Percentiles rank a stretch among this genome's conserved stretches.
Conservation (phyloP, 2,329 filamentous ascomycete genomes). For the Fusarium fujikuroi region DNA sequence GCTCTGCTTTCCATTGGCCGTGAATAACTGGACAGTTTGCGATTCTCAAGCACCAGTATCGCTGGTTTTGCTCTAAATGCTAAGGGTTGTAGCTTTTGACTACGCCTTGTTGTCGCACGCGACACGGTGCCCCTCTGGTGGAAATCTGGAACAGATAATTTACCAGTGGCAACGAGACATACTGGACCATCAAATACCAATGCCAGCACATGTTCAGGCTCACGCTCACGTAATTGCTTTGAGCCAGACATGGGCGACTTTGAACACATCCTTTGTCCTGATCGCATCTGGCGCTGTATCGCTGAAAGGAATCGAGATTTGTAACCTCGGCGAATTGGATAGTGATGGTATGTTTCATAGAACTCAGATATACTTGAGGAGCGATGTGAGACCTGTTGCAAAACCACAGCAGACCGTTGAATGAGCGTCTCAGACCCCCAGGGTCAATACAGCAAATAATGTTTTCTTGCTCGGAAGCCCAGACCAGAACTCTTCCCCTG, state of each 20-base stretch:
- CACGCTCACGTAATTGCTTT: no score
- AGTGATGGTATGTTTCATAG: background rate
- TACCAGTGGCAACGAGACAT: no score
- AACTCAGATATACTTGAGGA: rapidly evolving
- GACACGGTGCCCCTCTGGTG: no score
- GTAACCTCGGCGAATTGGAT: background rate
- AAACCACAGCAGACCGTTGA: background rate
- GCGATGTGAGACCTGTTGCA: background rate
- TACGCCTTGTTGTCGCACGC: background rate
- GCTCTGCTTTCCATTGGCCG: no score
- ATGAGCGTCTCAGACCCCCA: background rate
- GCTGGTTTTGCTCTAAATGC: background rate
- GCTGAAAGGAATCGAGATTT: background rate
- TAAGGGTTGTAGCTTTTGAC: background rate
- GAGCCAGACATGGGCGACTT: background rate
- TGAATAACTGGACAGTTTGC: no score
- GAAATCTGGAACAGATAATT: no score
- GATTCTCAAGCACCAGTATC: background rate
- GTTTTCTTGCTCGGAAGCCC: background rate
- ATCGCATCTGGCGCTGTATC: background rate
- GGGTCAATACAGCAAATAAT: background rate
- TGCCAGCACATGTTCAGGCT: background rate
- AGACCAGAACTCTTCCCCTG: background rate
- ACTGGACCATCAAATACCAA: background rate
- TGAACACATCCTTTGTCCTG: background rate